Evolutionary conservation across 176 grass and related monocot species (phyloP), one percentile per base, ranked within the genome.

Genomic region (Musa acuminata): DNA sequence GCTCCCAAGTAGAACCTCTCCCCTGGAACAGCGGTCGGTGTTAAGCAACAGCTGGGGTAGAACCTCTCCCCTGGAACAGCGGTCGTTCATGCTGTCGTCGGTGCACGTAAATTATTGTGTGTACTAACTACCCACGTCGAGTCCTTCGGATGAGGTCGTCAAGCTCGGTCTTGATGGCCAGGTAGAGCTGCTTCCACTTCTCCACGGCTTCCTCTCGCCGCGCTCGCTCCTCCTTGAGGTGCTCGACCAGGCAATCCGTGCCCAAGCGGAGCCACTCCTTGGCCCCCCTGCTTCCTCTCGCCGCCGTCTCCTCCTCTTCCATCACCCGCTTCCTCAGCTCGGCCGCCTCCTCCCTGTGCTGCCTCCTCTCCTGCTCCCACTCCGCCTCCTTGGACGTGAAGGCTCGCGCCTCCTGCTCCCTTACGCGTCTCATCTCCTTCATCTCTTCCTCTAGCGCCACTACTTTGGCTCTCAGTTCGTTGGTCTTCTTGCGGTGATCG

Each of bases 141-240:
- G 80, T 86, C 78, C 75, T 82, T 64, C 76, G 84, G 55, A 86
- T 76, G 68, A 86, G 80, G 67, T 86, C 84, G 23, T 86, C 84
- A 3, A 86, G 84, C 84, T 86, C 84, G 23, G 84, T 67, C 53
- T 86, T 86, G 76, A 86, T 86, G 8, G 80, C 70, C 29, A 86
- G 79, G 73, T 86, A 86, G 35, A 86, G 75, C 52, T 82, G 79
- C 51, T 82, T 86, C 84, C 84, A 86, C 60, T 86, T 86, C 35
- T 75, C 80, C 2, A 79, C 80, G 1, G 80, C 80, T 69, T 82
- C 84, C 79, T 86, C 75, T 16, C 80, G 55, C 69, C 84, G 53
- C 75, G 60, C 69, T n/a, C 79, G 80, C 69, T 86, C 84, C 27
- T 68, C 69, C 75, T 73, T 85, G 78, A 85, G 80, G 25, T 78